phyloP scores from a whole-genome alignment of 2,329 filamentous ascomycete species.

The Xenoacremonium recifei region DNA sequence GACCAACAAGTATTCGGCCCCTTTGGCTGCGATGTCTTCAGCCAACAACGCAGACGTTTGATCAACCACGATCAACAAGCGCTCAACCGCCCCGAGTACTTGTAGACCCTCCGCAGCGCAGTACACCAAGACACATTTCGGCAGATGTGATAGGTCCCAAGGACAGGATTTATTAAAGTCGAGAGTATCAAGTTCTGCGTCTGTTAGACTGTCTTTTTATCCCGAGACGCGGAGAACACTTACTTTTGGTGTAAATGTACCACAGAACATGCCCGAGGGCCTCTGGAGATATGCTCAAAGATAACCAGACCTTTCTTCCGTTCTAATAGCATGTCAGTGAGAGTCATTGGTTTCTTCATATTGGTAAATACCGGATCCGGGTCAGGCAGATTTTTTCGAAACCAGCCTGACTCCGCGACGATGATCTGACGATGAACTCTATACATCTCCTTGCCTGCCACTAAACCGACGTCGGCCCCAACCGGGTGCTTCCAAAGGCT shows the following conservation, averaged over 20 bases:
- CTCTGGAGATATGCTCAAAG: no score
- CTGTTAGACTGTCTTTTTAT: background rate
- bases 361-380: constrained; percentile 27
- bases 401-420: constrained; percentile 31
- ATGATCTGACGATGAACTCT: constrained; percentile 36
- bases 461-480: constrained; percentile 32
- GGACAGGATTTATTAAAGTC: constrained; percentile 5
- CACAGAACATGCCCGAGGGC: constrained; percentile 30
- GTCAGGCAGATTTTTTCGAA: constrained; percentile 31
- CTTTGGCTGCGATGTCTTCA: constrained; percentile 13
- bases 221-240: constrained; percentile 7
- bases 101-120: constrained; percentile 28
- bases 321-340: no score
- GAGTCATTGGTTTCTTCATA: no score
- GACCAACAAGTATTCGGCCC: constrained; percentile 14
- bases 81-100: constrained; percentile 24
- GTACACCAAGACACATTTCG: constrained; percentile 33
- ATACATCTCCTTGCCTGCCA: constrained; percentile 20
- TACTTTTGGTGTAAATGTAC: constrained; percentile 36
- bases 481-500: constrained; percentile 33
- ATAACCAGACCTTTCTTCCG: no score
- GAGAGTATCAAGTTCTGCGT: background rate
- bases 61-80: constrained; percentile 27
- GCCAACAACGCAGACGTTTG: constrained; percentile 23
- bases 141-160: constrained; percentile 28